Evolutionary conservation across 176 grass and related monocot species (phyloP), one percentile per base, ranked within the genome.

Genomic region (Juncus inflexus): DNA sequence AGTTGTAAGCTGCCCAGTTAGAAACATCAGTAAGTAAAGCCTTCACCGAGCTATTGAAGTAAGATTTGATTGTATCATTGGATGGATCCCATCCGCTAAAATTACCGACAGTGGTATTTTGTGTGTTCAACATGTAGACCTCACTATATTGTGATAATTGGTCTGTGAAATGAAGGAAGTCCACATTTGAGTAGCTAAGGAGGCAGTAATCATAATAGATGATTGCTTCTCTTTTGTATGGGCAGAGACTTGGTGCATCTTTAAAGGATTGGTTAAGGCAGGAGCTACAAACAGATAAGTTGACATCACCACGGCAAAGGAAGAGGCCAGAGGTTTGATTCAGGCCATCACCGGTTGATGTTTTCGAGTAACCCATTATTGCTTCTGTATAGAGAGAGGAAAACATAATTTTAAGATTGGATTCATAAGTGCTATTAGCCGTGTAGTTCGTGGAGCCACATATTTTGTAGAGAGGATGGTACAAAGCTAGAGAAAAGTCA

Each of bases 221-320:
- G 14, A 55, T 2, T 1, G 42, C 78, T 3, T 41, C 12, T 47
- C 41, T 69, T 15, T 5, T 2, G 50, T 6, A 58, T 13, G 64
- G 37, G 61, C 86, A 84, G 5, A 42, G 3, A 37, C 35, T 39
- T 5, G 37, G 19, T 43, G 50, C 67, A 0, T 73, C 39, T 40
- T 3, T 36, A 40, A 72, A 83, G 15, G 79, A 71, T 14, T 3
- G 19, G 37, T 52, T 2, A 61, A 86, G 38, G 79, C 83, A 86
- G 35, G 15, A 7, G 4, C 11, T 7, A 58, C 87, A 90, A 11
- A 2, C 3, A 36, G 65, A 60, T 2, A 42, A 3, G 77, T 52
- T 70, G 50, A 42, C 19, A 40, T 86, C 87, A 54, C 72, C 72
- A 14, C 72, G 83, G 79, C 87, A 90, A 42, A 75, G 52, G 12